Base-by-base conservation (phyloP, 176 grass and related monocot species). In the Oryza brachyantha region DNA sequence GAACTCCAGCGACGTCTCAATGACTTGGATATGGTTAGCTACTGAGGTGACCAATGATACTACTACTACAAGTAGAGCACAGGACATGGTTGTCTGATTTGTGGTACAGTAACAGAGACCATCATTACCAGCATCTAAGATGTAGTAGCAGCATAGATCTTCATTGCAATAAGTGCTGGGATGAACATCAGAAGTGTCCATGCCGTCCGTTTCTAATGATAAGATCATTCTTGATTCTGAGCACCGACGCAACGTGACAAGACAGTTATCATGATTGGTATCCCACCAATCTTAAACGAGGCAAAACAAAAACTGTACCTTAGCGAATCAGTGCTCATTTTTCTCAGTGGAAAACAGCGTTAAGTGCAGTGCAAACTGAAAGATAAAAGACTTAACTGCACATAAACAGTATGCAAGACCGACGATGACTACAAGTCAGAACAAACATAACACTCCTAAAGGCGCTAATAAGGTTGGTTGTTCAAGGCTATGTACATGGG, bases 181-280 rank as follows among this genome's bases (percentile, higher is more conserved):
- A 71, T 24, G 25, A 72, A 25, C 11, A 72, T 78, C 25, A 79
- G 62, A 8, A 13, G 29, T 3, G 21, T 22, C 74, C 32, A 27
- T 13, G 29, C 12, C 43, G 57, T 66, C 50, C 41, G 40, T 79
- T 52, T 40, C 41, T 40, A 7, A 25, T 55, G 41, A 55, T 52
- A 62, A 64, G 17, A 48, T 29, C 55, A 39, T 24, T 41, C 55
- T 52, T 79, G 34, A 63, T 78, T 71, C 57, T 21, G 37, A 29
- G 40, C 55, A 52, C 54, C 32, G 66, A 78, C 66, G 24, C 8
- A 34, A 17, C 13, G 13, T 26, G 45, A 72, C 12, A 61, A 7
- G 60, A 70, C 64, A 11, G 43, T 61, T 77, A 62, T 22, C 64
- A 70, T 78, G 83, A 34, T 39, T 64, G 41, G 61, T 65, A 57